A percentile compares a stretch with the other conserved stretches of the same genome.
These are phyloP conservation scores for Alternaria dauci DNA, from an alignment of 2,329 filamentous ascomycete genomes.

Conservation along the genomic window DNA sequence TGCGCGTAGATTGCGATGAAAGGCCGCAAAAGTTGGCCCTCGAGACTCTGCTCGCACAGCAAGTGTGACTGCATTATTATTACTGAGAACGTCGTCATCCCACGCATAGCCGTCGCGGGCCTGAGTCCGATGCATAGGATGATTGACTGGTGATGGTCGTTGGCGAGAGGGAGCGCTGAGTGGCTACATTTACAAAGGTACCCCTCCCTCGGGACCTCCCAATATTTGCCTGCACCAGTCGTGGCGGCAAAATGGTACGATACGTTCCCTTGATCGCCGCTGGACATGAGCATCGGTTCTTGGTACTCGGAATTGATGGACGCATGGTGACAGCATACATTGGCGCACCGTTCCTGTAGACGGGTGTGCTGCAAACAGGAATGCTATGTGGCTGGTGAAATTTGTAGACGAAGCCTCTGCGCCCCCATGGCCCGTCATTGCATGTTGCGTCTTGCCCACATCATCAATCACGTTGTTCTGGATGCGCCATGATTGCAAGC, in stretches of 20 bases:
- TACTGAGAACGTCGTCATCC: constrained; percentile 10
- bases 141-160: constrained; percentile 11
- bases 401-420: not conserved
- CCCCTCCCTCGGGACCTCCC: constrained; percentile 27
- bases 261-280: constrained; percentile 10
- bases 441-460: constrained; percentile 3
- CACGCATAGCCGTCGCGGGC: constrained; percentile 19
- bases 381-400: constrained; percentile 5
- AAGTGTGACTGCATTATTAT: constrained; percentile 19
- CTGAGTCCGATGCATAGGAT: constrained; percentile 16
- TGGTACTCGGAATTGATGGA: constrained; percentile 14
- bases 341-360: not conserved
- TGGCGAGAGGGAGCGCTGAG: constrained; percentile 5
- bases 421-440: not conserved
- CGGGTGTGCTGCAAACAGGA: not conserved
- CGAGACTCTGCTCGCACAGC: constrained; percentile 5
- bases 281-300: constrained; percentile 11
- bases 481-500: constrained; percentile 11
- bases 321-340: constrained; percentile 23
- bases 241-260: constrained; percentile 28
- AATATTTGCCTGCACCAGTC: constrained; percentile 24
- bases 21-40: constrained; percentile 11
- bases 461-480: not conserved
- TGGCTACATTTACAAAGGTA: constrained; percentile 22
- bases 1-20: not conserved